Evolutionary conservation across 768 basidiomycete genomes (phyloP).

Genomic region (Trametes gibbosa): DNA sequence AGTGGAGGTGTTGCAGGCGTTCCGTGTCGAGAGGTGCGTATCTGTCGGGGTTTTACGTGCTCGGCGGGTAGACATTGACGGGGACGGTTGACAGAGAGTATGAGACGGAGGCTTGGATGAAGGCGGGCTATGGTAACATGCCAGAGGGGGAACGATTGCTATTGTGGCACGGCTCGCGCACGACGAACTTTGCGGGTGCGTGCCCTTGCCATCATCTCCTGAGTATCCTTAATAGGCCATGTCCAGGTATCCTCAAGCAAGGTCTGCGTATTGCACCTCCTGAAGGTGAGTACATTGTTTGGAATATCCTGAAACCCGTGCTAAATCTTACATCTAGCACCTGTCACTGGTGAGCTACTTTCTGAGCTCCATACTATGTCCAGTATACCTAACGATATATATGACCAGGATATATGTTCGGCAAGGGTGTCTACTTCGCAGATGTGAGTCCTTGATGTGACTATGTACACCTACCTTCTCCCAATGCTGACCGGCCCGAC

Average conservation of each 20-base stretch:
- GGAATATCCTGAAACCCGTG: not conserved
- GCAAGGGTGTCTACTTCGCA: slow-evolving; percentile 65
- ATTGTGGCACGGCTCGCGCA: slow-evolving; percentile 62
- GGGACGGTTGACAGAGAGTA: slow-evolving; percentile 28
- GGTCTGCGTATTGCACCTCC: slow-evolving; percentile 64
- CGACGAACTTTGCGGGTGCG: slow-evolving; percentile 59
- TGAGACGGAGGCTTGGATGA: slow-evolving; percentile 42
- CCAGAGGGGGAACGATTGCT: slow-evolving; percentile 50
- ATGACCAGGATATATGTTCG: slow-evolving; percentile 53
- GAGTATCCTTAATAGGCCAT: not conserved
- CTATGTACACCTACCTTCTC: not conserved
- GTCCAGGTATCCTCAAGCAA: slow-evolving; percentile 54
- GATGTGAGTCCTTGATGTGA: slow-evolving; percentile 39
- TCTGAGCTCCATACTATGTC: not conserved
- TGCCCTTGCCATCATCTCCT: not conserved
- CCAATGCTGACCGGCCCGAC: not conserved
- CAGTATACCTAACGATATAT: not conserved
- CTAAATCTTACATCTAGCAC: slow-evolving; percentile 32
- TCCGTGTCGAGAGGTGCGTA: slow-evolving; percentile 50
- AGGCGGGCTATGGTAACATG: slow-evolving; percentile 43
- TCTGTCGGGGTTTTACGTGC: not conserved
- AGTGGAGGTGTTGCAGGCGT: slow-evolving; percentile 46
- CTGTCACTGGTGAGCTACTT: slow-evolving; percentile 40
- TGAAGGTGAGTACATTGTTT: slow-evolving; percentile 42
- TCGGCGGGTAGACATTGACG: slow-evolving; percentile 6